phyloP scores from a whole-genome alignment of 164 flowering plant genomes.

The Macadamia tetraphylla region DNA sequence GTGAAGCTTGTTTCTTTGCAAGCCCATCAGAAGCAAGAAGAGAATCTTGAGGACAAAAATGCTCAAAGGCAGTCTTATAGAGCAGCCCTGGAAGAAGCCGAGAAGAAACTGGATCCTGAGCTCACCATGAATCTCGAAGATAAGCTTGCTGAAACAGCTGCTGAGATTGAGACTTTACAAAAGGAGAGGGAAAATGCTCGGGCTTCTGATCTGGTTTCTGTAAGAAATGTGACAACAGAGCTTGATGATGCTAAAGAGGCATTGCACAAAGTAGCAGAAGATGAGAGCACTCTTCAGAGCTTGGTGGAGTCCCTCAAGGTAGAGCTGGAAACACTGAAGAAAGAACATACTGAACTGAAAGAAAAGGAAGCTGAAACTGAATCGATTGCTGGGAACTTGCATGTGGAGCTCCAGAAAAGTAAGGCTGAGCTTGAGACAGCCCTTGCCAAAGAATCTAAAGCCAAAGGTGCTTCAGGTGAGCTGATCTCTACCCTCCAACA shows the following conservation, averaged over 20 bases:
- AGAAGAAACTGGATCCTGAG: constrained; percentile 55
- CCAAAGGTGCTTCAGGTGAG: constrained; percentile 58
- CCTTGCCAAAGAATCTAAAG: constrained; percentile 48
- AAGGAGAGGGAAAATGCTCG: constrained; percentile 49
- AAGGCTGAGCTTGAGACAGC: constrained; percentile 72
- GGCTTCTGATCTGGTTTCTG: constrained; percentile 65
- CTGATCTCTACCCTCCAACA: constrained; percentile 56
- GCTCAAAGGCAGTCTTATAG: constrained; percentile 42
- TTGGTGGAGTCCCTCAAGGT: constrained; percentile 62
- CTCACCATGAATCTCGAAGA: constrained; percentile 36
- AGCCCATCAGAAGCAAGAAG: constrained; percentile 60
- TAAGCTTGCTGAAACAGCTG: constrained; percentile 41
- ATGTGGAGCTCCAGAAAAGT: constrained; percentile 59
- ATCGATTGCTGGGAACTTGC: constrained; percentile 63
- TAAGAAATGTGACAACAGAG: constrained; percentile 50
- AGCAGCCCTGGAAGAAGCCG: constrained; percentile 53
- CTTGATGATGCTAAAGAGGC: constrained; percentile 77
- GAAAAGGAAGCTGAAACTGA: constrained; percentile 79
- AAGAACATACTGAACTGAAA: constrained; percentile 64
- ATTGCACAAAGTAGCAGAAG: constrained; percentile 71
- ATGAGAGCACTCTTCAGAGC: constrained; percentile 51
- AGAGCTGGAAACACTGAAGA: constrained; percentile 69
- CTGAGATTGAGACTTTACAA: constrained; percentile 43
- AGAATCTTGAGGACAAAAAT: constrained; percentile 56
- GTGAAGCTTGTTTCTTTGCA: constrained; percentile 54